Evolutionary conservation across 306 rosid species (phyloP), one percentile per base, ranked within the genome.

Genomic region (Sesbania bispinosa): DNA sequence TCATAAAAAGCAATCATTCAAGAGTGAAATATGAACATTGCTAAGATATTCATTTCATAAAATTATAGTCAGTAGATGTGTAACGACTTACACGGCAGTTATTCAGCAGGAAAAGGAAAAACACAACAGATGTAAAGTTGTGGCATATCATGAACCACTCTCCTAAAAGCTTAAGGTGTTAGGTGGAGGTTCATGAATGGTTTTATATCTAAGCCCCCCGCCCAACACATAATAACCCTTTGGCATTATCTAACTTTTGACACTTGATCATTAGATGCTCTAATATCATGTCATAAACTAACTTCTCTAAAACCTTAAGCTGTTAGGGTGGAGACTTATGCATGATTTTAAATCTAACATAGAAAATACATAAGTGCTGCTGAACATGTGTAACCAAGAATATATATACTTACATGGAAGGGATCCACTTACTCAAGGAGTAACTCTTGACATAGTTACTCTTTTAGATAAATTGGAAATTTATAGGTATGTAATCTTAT

Each of bases 1-100:
- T 61, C 73, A 52, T 35, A 36, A 29, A 51, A 41, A 55, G 48
- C 15, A 33, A 54, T 10, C 60, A 41, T 51, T 65, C 71, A 48
- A 35, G n/a, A 39, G 71, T 2, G 29, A 38, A 60, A 36, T 60
- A 63, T 27, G 53, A 38, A 19, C 35, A 46, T 19, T 5, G 55
- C 62, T 39, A 13, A 53, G 58, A 61, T 58, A 32, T 43, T 52
- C 9, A 20, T 42, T 43, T 6, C 2, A 38, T 41, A 18, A 33
- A 60, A n/a, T n/a, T 23, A 46, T 20, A 70, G 24, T 23, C 43
- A 7, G 16, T 18, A 27, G 54, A 66, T n/a, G n/a, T 32, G 38
- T 10, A 51, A 68, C 14, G 59, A 47, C 35, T 45, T 24, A 75
- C 4, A 33, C n/a, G n/a, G n/a, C 7, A 52, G 63, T 14, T 69